These are phyloP conservation scores for Blastocystis sp. DNA, from an alignment of 352 stramenopile genomes.

Conservation along the genomic window DNA sequence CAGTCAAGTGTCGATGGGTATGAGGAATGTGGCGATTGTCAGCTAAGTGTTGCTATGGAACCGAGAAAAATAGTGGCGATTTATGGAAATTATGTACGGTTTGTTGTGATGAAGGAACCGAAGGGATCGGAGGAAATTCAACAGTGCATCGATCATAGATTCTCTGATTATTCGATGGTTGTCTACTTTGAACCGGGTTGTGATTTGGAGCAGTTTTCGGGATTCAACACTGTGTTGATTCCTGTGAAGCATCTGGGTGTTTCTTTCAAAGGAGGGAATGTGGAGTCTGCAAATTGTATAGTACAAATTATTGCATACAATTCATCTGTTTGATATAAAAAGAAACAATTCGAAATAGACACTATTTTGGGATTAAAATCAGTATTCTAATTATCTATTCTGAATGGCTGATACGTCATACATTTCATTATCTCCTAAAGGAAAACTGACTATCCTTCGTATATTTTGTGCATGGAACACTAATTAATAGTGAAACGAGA, in stretches of 20 bases:
- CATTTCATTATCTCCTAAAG: not conserved
- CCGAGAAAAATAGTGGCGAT: not conserved
- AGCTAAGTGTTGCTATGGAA: not conserved
- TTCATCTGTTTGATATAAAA: not conserved
- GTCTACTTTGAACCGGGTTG: not conserved
- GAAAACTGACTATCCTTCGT: constrained; percentile 13
- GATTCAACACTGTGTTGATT: not conserved
- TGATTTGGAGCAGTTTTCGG: not conserved
- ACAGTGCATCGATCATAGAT: not conserved
- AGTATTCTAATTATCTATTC: not conserved
- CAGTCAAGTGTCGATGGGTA: not conserved
- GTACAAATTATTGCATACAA: not conserved
- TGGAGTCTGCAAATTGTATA: not conserved
- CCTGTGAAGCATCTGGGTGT: not conserved
- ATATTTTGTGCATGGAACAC: not conserved
- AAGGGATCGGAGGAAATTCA: not conserved
- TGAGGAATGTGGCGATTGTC: not conserved
- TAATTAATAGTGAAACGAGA: constrained; percentile 10
- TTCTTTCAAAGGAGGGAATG: not conserved
- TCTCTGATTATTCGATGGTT: not conserved
- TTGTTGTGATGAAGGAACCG: not conserved
- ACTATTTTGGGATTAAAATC: not conserved
- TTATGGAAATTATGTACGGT: not conserved
- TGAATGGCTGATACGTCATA: not conserved
- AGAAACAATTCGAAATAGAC: not conserved